Conservation (phyloP, 2,329 filamentous ascomycete species). For the Phoma sp. region DNA sequence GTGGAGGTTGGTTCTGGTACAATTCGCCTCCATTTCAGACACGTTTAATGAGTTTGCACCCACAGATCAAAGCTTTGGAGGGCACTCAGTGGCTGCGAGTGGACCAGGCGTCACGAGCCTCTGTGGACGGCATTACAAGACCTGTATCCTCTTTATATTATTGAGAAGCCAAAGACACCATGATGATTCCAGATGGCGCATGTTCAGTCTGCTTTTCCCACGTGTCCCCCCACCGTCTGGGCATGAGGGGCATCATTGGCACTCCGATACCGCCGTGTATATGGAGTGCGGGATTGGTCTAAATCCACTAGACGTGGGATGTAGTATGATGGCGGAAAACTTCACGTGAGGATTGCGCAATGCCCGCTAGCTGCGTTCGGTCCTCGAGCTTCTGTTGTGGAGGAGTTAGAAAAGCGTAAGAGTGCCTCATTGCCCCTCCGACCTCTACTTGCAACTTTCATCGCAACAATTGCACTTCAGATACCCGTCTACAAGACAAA, state of each 20-base stretch:
- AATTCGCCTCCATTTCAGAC: not conserved
- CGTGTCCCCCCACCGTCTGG: constrained; percentile 7
- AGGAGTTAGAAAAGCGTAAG: constrained; percentile 33
- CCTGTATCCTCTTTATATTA: not conserved
- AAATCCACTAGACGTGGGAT: constrained; percentile 18
- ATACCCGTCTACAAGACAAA: constrained; percentile 20
- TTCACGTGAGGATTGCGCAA: constrained; percentile 44
- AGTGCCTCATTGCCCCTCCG: constrained; percentile 23
- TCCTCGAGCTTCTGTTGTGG: constrained; percentile 19
- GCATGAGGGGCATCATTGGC: constrained; percentile 23
- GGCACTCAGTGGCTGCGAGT: too few relatives aligned
- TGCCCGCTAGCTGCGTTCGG: constrained; percentile 40
- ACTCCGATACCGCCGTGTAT: constrained; percentile 28
- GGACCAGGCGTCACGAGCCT: not conserved
- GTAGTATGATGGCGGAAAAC: constrained; percentile 32
- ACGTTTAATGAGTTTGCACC: not conserved
- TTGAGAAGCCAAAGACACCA: constrained; percentile 1
- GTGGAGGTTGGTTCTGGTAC: not conserved
- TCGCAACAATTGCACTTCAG: constrained; percentile 12
- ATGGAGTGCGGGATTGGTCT: constrained; percentile 30
- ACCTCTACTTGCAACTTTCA: constrained; percentile 8
- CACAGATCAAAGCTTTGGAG: not conserved
- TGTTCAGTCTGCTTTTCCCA: not conserved
- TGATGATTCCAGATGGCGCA: constrained; percentile 5
- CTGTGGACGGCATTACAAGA: not conserved